Base-by-base conservation (phyloP, 169 alveolate genomes). In the Eimeria acervulina region DNA sequence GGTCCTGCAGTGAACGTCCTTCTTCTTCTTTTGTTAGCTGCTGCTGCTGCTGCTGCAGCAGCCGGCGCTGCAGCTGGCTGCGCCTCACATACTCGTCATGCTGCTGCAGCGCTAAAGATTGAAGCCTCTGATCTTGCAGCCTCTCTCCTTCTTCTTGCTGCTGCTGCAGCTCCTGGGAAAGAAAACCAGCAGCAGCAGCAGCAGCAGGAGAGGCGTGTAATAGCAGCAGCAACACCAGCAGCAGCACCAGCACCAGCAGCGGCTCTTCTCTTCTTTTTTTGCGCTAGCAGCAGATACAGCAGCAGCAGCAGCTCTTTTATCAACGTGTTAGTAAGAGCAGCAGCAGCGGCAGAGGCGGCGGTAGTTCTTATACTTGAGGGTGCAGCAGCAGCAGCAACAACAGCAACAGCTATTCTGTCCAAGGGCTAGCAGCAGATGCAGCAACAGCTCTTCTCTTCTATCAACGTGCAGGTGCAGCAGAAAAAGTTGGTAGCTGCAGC, bases 111-210 rank as follows among this genome's bases (percentile, higher is more conserved):
- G 52, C 87, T 26, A 76, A 40, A 42, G 87, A 36, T 28, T 44
- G 52, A 17, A 76, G 44, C 8, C 61, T 59, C 59, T 76, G 33
- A 8, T 40, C 87, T 21, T 38, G 87, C 28, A 76, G 59, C 1
- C 87, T 59, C 87, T 76, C 87, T 17, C 87, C 87, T 13, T 28
- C 87, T 40, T 76, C 87, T 40, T 76, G 87, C 52, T 76, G 63
- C 59, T 76, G 87, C 63, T 40, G 87, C 33, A 36, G 87, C 59
- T 76, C 87, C 87, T 76, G 87, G 26, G 8, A 38, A 13, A 23
- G 23, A 28, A 23, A 66, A 66, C n/a, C 13, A 3, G 23, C 44
- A 68, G 23, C 13, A 21, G 47, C 81, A 28, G 81, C 38, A 36
- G 44, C 81, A 70, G 38, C n/a, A 63, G 6, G 33, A 23, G 74